Base-by-base conservation (phyloP, 495 filamentous ascomycete species). In the Penicillium mononematosum region DNA sequence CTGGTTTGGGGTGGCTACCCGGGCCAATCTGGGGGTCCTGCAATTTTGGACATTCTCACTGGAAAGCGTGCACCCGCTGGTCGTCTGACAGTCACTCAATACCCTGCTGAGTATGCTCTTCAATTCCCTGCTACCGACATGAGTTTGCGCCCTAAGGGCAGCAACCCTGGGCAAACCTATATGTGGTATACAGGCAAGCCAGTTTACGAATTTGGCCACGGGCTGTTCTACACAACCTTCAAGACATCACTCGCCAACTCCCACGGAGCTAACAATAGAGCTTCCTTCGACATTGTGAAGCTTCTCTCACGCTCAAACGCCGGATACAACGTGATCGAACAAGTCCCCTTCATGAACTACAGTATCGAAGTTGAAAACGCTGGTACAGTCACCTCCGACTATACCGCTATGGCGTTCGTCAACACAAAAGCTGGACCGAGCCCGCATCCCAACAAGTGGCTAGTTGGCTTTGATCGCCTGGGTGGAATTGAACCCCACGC, bases 401-500 rank as follows among this genome's bases (percentile, higher is more conserved):
- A 83, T 56, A 81, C 84, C 0, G 79, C 76, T 7, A 74, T 90
- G 45, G 71, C 69, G 0, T 90, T 86, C 65, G 58, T 80, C 16
- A 72, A 80, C 20, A 82, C 78, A 3, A 75, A 75, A 5, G 72
- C 75, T 3, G 87, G 87, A 0, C 86, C 85, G 0, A 58, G 63
- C 49, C 87, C 86, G 4, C 74, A 82, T 51, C 85, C 87, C 7
- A 81, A 81, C 56, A 89, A 89, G 67, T 79, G 78, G 64, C 75
- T 89, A 0, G 83, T 83, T 4, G 77, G 81, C 0, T 90, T 86
- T 55, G 73, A 76, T 14, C 76, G 87, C 16, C 56, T 87, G 8
- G 69, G 70, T 5, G 67, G 56, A 0, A 58, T 90, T 46, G 48
- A 70, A 27, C 65, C 78, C 0, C 77, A 76, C 0, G 47, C 65